These are phyloP conservation scores for Chytriomyces hyalinus DNA, from an alignment of 192 early-diverging fungal species.

Conservation along the genomic window DNA sequence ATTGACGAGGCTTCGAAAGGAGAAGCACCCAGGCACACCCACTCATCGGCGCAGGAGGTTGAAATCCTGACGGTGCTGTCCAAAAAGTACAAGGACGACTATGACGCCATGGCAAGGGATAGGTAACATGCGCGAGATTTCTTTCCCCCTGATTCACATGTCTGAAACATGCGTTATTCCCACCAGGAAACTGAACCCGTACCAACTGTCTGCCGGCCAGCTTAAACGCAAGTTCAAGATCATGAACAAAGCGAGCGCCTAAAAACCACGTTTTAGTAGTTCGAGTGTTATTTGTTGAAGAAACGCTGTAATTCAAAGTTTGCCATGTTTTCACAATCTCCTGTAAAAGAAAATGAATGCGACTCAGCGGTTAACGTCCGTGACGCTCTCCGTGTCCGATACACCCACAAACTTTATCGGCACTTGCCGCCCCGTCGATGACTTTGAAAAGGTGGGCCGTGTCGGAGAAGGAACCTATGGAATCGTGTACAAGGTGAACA, in stretches of 20 bases:
- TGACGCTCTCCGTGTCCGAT: too few species aligned
- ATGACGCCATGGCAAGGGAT: constrained; percentile 56
- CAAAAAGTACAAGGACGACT: constrained; percentile 52
- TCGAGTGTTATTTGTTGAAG: too few species aligned
- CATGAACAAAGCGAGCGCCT: too few species aligned
- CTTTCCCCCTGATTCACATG: too few species aligned
- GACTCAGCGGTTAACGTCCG: too few species aligned
- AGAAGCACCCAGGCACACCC: constrained; percentile 15
- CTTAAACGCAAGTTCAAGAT: constrained; percentile 48
- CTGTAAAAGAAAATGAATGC: too few species aligned
- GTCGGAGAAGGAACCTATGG: constrained; percentile 94
- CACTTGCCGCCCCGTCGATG: constrained; percentile 36
- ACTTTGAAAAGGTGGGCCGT: constrained; percentile 55
- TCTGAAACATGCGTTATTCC: too few species aligned
- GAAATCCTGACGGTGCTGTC: constrained; percentile 42
- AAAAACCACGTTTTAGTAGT: too few species aligned
- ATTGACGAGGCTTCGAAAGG: constrained; percentile 29
- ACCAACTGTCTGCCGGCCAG: constrained; percentile 57
- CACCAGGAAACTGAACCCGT: constrained; percentile 47
- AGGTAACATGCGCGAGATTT: neutral
- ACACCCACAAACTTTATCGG: too few species aligned
- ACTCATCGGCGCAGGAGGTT: constrained; percentile 49
- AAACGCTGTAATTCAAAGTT: too few species aligned
- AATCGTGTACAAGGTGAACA: constrained; percentile 63
- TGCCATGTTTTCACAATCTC: too few species aligned